phyloP scores from a whole-genome alignment of 2,329 filamentous ascomycete species.

The Xylaria digitata region DNA sequence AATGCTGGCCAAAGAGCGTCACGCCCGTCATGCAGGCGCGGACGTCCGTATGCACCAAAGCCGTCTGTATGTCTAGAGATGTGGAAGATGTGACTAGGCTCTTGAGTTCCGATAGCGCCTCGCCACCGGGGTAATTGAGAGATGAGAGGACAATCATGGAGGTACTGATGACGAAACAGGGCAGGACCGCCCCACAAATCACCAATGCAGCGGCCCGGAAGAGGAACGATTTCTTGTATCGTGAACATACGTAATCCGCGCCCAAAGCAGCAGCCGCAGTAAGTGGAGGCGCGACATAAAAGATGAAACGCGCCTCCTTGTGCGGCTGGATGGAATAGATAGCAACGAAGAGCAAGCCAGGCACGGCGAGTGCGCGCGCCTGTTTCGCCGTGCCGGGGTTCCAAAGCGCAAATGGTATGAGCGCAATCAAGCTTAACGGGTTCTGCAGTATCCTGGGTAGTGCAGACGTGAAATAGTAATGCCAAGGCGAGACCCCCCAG shows the following conservation, averaged over 20 bases:
- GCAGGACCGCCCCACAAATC: slow-evolving; percentile 69
- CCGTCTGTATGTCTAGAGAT: slow-evolving; percentile 47
- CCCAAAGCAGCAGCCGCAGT: slow-evolving; percentile 81
- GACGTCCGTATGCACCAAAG: slow-evolving; percentile 72
- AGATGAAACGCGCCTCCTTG: slow-evolving; percentile 95
- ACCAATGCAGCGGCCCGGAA: slow-evolving; percentile 66
- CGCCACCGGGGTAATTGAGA: slow-evolving; percentile 92
- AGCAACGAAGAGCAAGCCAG: slow-evolving; percentile 76
- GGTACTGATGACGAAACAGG: slow-evolving; percentile 69
- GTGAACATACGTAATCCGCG: slow-evolving; percentile 75
- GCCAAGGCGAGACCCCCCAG: slow-evolving; percentile 88
- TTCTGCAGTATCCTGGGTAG: slow-evolving; percentile 87
- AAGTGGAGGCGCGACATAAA: slow-evolving; percentile 85
- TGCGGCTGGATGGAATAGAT: slow-evolving; percentile 91
- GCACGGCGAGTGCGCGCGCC: slow-evolving; percentile 66
- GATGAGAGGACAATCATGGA: slow-evolving; percentile 81
- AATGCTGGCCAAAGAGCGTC: slow-evolving; percentile 71
- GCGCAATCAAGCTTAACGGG: slow-evolving; percentile 70
- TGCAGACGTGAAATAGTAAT: slow-evolving; percentile 86
- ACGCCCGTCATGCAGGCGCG: slow-evolving; percentile 77
- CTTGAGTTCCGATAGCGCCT: slow-evolving; percentile 73
- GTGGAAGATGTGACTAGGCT: slow-evolving; percentile 50
- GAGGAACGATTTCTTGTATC: slow-evolving; percentile 69
- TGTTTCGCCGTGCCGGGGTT: slow-evolving; percentile 59
- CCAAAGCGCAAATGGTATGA: slow-evolving; percentile 64